Evolutionary conservation across 2,329 filamentous ascomycete species (phyloP), one percentile per base, ranked within the genome.

Genomic region (Ceratocystis cubensis): DNA sequence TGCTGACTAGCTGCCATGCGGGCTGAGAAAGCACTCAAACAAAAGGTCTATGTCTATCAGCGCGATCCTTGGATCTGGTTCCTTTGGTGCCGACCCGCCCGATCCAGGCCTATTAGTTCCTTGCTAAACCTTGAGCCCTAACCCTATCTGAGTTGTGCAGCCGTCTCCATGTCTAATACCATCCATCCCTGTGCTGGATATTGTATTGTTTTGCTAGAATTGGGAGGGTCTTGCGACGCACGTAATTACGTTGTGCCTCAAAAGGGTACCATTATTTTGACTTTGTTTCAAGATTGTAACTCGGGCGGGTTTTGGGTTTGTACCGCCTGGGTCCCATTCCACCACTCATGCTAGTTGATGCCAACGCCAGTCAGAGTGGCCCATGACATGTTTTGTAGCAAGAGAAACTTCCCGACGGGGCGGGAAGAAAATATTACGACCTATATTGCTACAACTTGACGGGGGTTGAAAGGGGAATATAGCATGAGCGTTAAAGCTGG

Each of bases 251-350:
- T 59, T 59, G 7, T 59, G 30, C 13, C 56, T 59, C 56, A 37
- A 33, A 59, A 17, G 28, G 28, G 56, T 37, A 37, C 3, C 30
- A 30, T 37, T 59, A 20, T 30, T 30, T 53, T 59, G 56, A 20
- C 28, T n/a, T 53, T 59, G 56, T 59, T 59, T 59, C 56, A 59
- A 59, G 56, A 59, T 37, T 59, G 56, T 59, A 37, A 59, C 56
- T n/a, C 1, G 25, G 56, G 28, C 22, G 20, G 28, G 56, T 30
- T 59, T 59, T 59, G 56, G 15, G 56, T 59, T 30, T 37, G 17
- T 17, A n/a, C 28, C 28, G 56, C 56, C 37, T 28, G 56, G 56
- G 6, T 59, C n/a, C 30, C 56, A 59, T 59, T 22, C 28, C 56
- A 28, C 56, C 56, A 59, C 30, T 53, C n/a, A 22, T 53, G 48